Conservation (phyloP, 805 yeast species). For the Teunomyces kruisii region DNA sequence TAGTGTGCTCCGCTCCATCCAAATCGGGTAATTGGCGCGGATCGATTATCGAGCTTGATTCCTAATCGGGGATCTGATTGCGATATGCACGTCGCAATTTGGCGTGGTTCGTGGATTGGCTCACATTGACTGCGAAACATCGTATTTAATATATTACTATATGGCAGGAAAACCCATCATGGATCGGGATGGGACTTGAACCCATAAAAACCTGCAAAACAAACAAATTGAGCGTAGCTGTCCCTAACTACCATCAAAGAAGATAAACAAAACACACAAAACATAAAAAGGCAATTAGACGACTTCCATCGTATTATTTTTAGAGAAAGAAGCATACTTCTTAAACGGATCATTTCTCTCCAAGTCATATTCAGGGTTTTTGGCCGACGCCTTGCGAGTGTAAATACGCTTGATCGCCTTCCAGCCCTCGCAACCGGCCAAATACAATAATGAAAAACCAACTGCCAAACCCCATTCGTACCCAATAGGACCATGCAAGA, state of each 20-base stretch:
- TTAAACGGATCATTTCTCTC: constrained; percentile 42
- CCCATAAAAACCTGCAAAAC: constrained; percentile 10
- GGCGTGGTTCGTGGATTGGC: too few species aligned
- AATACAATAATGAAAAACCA: constrained; percentile 29
- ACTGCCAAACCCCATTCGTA: constrained; percentile 42
- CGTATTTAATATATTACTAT: too few species aligned
- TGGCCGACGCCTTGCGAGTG: constrained; percentile 17
- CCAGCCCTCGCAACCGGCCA: constrained; percentile 37
- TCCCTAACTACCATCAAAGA: not conserved
- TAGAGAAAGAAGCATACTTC: constrained; percentile 40
- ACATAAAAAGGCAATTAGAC: constrained; percentile 3
- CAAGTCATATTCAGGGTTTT: constrained; percentile 38
- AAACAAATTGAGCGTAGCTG: not conserved
- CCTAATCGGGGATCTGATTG: not conserved
- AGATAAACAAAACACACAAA: not conserved
- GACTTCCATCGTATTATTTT: constrained; percentile 33
- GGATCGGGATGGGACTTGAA: constrained; percentile 9
- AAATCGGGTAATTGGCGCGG: not conserved
- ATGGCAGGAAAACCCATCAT: constrained; percentile 9
- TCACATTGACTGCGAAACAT: too few species aligned
- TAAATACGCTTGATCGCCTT: constrained; percentile 41
- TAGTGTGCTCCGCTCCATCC: not conserved
- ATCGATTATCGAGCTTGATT: not conserved
- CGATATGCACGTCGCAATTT: not conserved
- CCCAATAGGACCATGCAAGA: constrained; percentile 37